Conservation (phyloP, 768 basidiomycete species). For the Cubamyces sp. region DNA sequence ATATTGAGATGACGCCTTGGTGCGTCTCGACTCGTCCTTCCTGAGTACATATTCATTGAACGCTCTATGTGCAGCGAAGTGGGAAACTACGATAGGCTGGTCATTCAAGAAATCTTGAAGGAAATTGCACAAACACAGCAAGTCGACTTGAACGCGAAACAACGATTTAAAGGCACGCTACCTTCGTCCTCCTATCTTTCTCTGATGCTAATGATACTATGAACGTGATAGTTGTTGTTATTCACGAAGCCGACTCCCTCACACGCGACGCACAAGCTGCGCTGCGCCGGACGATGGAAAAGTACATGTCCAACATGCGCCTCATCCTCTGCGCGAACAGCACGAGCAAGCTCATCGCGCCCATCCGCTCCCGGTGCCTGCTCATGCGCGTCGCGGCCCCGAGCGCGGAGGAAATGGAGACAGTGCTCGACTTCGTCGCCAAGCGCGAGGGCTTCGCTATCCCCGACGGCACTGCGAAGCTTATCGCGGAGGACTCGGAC, state of each 20-base stretch:
- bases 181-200: background rate
- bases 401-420: slow-evolving; percentile 77
- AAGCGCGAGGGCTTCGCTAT: slow-evolving; percentile 78
- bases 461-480: slow-evolving; percentile 73
- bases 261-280: slow-evolving; percentile 97
- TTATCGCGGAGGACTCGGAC: slow-evolving; percentile 78
- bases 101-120: slow-evolving; percentile 96
- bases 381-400: slow-evolving; percentile 94
- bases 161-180: slow-evolving; percentile 87
- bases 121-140: slow-evolving; percentile 99
- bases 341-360: slow-evolving; percentile 93
- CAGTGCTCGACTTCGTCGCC: slow-evolving; percentile 79
- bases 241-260: slow-evolving; percentile 96
- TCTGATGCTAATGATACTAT: background rate
- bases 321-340: slow-evolving; percentile 96
- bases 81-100: slow-evolving; percentile 91
- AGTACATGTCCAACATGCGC: slow-evolving; percentile 97
- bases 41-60: background rate
- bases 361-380: slow-evolving; percentile 94
- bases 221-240: slow-evolving; percentile 78
- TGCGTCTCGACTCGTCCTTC: slow-evolving; percentile 37
- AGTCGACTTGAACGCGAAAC: slow-evolving; percentile 93
- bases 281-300: slow-evolving; percentile 97
- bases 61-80: slow-evolving; percentile 68
- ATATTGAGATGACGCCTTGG: slow-evolving; percentile 98